Evolutionary conservation across 208 protist species (phyloP).

Genomic region (Crithidia thermophila): DNA sequence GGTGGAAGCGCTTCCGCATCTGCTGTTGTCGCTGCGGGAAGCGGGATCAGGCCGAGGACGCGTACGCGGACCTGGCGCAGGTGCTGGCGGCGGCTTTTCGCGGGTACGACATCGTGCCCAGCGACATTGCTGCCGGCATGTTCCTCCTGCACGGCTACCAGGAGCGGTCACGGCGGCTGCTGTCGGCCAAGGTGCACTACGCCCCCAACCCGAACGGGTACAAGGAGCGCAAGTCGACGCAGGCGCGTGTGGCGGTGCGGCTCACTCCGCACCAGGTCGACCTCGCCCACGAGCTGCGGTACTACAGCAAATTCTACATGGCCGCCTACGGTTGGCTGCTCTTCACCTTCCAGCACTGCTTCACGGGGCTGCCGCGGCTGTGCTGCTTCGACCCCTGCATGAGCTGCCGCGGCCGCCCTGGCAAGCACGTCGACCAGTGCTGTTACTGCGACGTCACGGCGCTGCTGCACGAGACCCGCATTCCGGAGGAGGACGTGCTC

Average conservation of each 20-base stretch:
- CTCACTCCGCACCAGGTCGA: slow-evolving; percentile 43
- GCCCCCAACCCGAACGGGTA: slow-evolving; percentile 29
- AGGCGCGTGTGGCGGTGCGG: slow-evolving; percentile 48
- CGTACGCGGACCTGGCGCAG: slow-evolving; percentile 59
- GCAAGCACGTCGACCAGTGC: slow-evolving; percentile 46
- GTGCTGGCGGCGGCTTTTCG: slow-evolving; percentile 76
- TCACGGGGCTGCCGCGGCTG: slow-evolving; percentile 53
- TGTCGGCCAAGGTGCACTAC: slow-evolving; percentile 38
- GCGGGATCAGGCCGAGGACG: slow-evolving; percentile 36
- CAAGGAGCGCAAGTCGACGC: slow-evolving; percentile 46
- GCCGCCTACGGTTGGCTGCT: slow-evolving; percentile 80
- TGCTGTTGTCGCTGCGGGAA: slow-evolving; percentile 58
- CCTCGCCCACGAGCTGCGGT: slow-evolving; percentile 47
- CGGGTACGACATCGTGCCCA: slow-evolving; percentile 85
- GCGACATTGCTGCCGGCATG: slow-evolving; percentile 82
- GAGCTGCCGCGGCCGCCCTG: slow-evolving; percentile 55
- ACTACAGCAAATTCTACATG: slow-evolving; percentile 80
- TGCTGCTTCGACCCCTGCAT: slow-evolving; percentile 72
- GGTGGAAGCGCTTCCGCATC: slow-evolving; percentile 62
- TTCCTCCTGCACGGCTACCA: slow-evolving; percentile 85
- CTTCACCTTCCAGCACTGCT: slow-evolving; percentile 70
- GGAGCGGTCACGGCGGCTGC: slow-evolving; percentile 32
- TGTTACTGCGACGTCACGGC: slow-evolving; percentile 73
- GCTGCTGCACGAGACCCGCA: slow-evolving; percentile 50
- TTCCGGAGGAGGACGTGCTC: slow-evolving; percentile 71